Percentiles rank a stretch among this genome's conserved stretches.
These are phyloP conservation scores for Russula emetica DNA, from an alignment of 768 basidiomycete species.

Conservation along the genomic window DNA sequence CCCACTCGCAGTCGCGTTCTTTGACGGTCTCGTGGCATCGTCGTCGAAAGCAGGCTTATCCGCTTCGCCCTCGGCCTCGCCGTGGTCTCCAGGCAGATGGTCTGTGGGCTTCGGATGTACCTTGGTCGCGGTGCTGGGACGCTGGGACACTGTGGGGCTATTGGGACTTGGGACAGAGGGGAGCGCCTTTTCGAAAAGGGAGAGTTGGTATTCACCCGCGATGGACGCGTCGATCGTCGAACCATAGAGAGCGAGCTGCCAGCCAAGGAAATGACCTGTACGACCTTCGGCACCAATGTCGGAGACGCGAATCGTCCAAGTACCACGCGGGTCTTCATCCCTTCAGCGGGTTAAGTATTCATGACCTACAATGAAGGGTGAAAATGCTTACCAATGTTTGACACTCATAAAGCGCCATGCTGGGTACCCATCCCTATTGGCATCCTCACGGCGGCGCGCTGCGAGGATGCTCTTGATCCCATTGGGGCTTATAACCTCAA, in stretches of 20 bases:
- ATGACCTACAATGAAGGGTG: not conserved
- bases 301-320: constrained; percentile 84
- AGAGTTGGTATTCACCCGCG: constrained; percentile 59
- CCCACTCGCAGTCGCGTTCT: constrained; percentile 24
- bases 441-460: constrained; percentile 61
- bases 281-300: constrained; percentile 63
- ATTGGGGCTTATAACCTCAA: constrained; percentile 79
- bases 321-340: constrained; percentile 88
- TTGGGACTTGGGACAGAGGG: constrained; percentile 38
- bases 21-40: constrained; percentile 28
- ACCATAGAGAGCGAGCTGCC: constrained; percentile 93
- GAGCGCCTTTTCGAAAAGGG: constrained; percentile 48
- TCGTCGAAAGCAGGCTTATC: constrained; percentile 60
- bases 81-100: constrained; percentile 84
- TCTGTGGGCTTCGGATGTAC: constrained; percentile 80
- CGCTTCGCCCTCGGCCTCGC: constrained; percentile 72
- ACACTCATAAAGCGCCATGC: constrained; percentile 99
- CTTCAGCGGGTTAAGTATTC: constrained; percentile 41
- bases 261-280: constrained; percentile 73
- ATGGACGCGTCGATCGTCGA: constrained; percentile 68
- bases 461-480: constrained; percentile 85
- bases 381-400: constrained; percentile 82
- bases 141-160: constrained; percentile 29
- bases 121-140: constrained; percentile 47
- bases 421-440: constrained; percentile 63